Evolutionary conservation across 306 rosid species (phyloP).

Genomic region (Quercus dentata): DNA sequence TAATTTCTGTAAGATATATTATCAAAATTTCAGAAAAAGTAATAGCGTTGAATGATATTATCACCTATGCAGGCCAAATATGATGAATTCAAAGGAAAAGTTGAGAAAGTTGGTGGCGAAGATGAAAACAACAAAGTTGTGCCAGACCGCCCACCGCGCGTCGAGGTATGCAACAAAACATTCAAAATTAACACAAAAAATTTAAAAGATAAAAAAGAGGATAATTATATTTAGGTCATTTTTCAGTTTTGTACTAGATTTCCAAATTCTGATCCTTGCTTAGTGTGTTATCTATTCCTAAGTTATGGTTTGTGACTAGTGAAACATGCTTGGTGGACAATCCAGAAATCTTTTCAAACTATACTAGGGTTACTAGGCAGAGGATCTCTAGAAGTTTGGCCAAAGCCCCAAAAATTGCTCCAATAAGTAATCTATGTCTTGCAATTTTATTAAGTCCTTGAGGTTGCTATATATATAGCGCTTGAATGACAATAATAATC

Average conservation of each 20-base stretch:
- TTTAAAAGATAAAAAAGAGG: neutral
- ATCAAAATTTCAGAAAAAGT: neutral
- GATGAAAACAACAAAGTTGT: neutral
- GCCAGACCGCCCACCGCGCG: neutral
- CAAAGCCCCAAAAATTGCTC: too few relatives aligned
- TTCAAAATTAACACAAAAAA: neutral
- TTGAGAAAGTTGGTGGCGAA: neutral
- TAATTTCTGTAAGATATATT: neutral
- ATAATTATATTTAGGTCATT: too few relatives aligned
- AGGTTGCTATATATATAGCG: too few relatives aligned
- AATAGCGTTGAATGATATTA: neutral
- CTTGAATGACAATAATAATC: too few relatives aligned
- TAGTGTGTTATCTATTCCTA: too few relatives aligned
- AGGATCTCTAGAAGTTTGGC: too few relatives aligned
- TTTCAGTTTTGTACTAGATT: neutral
- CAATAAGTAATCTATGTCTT: too few relatives aligned
- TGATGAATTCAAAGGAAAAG: slow-evolving; percentile 1
- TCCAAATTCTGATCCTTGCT: neutral
- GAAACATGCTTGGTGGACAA: neutral
- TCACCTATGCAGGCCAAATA: neutral
- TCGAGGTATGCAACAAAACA: neutral
- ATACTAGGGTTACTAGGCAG: too few relatives aligned
- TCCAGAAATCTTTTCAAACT: neutral
- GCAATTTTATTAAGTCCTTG: too few relatives aligned
- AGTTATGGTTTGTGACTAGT: neutral